Conservation (phyloP, 257 asterid species). For the Scutellaria barbata region DNA sequence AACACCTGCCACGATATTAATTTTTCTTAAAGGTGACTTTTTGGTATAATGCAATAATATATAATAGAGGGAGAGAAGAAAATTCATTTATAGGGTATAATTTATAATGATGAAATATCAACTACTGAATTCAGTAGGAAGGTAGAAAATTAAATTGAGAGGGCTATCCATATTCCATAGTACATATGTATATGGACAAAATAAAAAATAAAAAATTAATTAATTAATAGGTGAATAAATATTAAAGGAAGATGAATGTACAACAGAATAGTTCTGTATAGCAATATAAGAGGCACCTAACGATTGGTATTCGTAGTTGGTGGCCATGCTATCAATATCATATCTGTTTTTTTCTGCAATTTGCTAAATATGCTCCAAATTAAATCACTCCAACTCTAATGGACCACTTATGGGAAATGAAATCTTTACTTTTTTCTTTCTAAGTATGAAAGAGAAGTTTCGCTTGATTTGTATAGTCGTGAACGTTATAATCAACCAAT, state of each 20-base stretch:
- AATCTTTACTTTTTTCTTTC: background rate
- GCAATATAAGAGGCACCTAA: constrained; percentile 36
- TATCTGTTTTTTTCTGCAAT: background rate
- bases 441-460: no score
- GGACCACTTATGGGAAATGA: constrained; percentile 1
- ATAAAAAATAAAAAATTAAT: background rate
- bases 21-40: no score
- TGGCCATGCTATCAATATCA: constrained; percentile 14
- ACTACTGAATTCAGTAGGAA: background rate
- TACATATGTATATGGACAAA: background rate
- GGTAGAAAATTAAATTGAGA: background rate
- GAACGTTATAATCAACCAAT: background rate
- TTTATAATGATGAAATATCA: no score
- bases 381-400: constrained; percentile 22
- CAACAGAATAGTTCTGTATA: constrained; percentile 17
- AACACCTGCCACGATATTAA: no score
- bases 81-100: no score
- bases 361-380: background rate
- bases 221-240: constrained; percentile 10
- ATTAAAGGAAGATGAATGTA: constrained; percentile 19
- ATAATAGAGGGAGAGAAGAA: no score
- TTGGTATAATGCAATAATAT: no score
- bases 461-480: no score
- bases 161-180: background rate
- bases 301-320: constrained; percentile 41